Percentiles rank a stretch among this genome's conserved stretches.
Conservation (phyloP, 2,329 filamentous ascomycete species). For the Xylaria multiplex region DNA sequence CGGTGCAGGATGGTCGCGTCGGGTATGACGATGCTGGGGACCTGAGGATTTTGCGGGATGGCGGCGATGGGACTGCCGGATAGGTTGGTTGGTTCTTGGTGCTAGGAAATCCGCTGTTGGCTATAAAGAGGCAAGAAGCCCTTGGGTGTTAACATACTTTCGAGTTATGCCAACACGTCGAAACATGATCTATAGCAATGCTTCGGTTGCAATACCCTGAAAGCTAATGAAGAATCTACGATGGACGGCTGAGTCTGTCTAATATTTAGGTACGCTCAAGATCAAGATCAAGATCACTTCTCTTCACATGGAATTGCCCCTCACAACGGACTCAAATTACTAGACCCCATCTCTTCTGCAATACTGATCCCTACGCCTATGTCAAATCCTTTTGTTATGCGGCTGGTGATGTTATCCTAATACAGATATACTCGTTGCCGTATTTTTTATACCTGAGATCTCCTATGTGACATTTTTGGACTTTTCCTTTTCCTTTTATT, state of each 20-base stretch:
- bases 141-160: no score
- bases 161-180: no score
- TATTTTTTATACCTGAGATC: conserved; percentile 8
- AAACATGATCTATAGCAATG: no score
- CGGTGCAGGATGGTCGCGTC: conserved; percentile 68
- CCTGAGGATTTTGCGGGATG: conserved; percentile 54
- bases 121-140: no score
- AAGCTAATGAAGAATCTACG: no score
- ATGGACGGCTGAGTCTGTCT: neutral
- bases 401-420: neutral
- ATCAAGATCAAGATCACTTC: neutral
- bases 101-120: no score
- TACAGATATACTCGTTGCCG: neutral
- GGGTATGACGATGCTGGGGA: conserved; percentile 63
- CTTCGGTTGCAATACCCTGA: no score
- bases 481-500: neutral
- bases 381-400: neutral
- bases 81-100: no score
- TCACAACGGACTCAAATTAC: neutral
- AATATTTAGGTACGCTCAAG: neutral
- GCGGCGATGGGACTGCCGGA: no score
- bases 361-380: neutral
- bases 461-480: neutral
- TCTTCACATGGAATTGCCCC: neutral
- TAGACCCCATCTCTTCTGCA: no score